A percentile compares a stretch with the other conserved stretches of the same genome.
These are phyloP conservation scores for Kondoa malvinella DNA, from an alignment of 768 basidiomycete genomes.

Conservation along the genomic window DNA sequence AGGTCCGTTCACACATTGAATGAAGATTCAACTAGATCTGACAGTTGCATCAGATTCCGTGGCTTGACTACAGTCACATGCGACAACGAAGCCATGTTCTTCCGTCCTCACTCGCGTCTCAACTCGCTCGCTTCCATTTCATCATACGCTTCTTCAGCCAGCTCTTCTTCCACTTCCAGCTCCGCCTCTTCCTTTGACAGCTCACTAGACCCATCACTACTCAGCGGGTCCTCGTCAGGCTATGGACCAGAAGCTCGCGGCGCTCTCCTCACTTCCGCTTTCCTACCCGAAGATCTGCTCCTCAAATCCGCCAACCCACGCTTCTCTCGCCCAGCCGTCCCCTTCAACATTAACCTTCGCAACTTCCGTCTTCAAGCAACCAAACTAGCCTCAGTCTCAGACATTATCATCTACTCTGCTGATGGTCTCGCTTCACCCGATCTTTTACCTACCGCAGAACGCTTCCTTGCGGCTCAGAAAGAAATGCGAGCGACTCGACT, in stretches of 20 bases:
- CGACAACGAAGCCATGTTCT: conserved; percentile 17
- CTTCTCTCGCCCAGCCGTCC: conserved; percentile 31
- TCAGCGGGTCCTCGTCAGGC: conserved; percentile 7
- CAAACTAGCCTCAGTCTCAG: conserved; percentile 72
- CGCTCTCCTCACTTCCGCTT: conserved; percentile 4
- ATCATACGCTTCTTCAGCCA: conserved; percentile 20
- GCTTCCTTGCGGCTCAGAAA: conserved; percentile 30
- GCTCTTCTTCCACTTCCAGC: conserved; percentile 22
- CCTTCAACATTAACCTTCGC: conserved; percentile 32
- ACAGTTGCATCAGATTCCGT: conserved; percentile 24
- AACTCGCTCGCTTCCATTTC: conserved; percentile 26
- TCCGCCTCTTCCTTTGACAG: conserved; percentile 24
- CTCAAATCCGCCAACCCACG: conserved; percentile 17
- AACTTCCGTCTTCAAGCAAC: conserved; percentile 82
- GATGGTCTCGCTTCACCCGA: conserved; percentile 47
- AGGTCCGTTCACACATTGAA: conserved; percentile 22
- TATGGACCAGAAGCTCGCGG: conserved; percentile 1
- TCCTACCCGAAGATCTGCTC: conserved; percentile 13
- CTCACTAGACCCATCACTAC: conserved; percentile 20
- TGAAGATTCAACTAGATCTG: conserved; percentile 15
- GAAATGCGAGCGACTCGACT: conserved; percentile 46
- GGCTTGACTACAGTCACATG: conserved; percentile 14
- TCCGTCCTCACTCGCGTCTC: background rate
- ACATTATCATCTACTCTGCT: conserved; percentile 68
- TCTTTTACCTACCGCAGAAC: conserved; percentile 31